These are phyloP conservation scores for Aspergillus neoniger DNA, from an alignment of 2,329 filamentous ascomycete genomes.

Conservation along the genomic window DNA sequence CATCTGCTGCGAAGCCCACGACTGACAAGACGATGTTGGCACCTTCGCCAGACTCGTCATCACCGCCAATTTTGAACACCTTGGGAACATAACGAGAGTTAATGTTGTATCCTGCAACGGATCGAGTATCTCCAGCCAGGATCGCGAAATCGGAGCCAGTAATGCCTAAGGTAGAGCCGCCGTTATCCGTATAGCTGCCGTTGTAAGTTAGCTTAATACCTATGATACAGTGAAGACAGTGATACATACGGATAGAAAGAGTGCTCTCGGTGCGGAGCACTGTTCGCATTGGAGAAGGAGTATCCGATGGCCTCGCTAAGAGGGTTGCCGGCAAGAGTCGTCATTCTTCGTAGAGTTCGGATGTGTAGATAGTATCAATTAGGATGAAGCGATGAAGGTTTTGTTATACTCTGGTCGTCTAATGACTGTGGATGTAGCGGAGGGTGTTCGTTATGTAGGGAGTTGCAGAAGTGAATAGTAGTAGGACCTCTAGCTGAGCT, in stretches of 20 bases:
- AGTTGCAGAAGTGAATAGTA: slow-evolving; percentile 5
- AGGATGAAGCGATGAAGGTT: slow-evolving; percentile 4
- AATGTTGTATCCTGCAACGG: slow-evolving; percentile 97
- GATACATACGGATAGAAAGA: slow-evolving; percentile 83
- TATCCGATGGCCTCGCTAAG: slow-evolving; percentile 58
- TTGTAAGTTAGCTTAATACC: slow-evolving; percentile 17
- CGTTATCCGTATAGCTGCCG: slow-evolving; percentile 85
- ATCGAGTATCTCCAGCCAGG: slow-evolving; percentile 94
- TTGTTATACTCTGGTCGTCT: no score
- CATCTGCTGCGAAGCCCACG: slow-evolving; percentile 93
- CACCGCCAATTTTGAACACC: slow-evolving; percentile 94
- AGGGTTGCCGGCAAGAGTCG: slow-evolving; percentile 54
- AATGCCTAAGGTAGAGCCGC: slow-evolving; percentile 93
- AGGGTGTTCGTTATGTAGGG: not conserved
- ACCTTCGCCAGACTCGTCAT: slow-evolving; percentile 79
- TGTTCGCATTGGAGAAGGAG: slow-evolving; percentile 58
- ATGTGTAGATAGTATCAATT: slow-evolving; percentile 4
- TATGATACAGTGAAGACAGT: not conserved
- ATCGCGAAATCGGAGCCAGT: slow-evolving; percentile 92
- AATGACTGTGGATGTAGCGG: not conserved
- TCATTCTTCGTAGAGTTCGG: slow-evolving; percentile 46
- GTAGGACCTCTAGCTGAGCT: slow-evolving; percentile 13
- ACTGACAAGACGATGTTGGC: slow-evolving; percentile 88
- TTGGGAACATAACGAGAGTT: slow-evolving; percentile 95
- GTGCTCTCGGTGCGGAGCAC: slow-evolving; percentile 61